Evolutionary conservation across 140 eudicot species (phyloP).

Genomic region (Ambrosia hybrid): DNA sequence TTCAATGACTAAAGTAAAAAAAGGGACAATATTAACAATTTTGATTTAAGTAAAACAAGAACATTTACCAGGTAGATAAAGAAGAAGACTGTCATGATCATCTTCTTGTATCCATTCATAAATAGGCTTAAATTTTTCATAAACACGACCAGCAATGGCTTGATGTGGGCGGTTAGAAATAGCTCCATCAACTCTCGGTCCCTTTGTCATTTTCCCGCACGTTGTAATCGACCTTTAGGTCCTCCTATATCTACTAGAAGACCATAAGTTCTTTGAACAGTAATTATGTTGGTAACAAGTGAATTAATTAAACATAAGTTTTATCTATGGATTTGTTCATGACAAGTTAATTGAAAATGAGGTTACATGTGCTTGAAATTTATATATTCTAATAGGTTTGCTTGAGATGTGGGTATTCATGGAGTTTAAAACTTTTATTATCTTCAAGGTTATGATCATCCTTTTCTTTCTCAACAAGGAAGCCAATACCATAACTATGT

Average conservation of each 20-base stretch:
- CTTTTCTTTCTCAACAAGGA: conserved; percentile 21
- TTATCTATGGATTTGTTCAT: neutral
- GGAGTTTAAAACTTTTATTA: neutral
- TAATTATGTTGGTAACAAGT: neutral
- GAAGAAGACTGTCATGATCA: conserved; percentile 35
- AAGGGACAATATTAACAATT: neutral
- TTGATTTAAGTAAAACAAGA: neutral
- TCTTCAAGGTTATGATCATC: conserved; percentile 4
- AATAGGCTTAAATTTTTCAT: conserved; percentile 55
- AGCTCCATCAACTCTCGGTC: conserved; percentile 8
- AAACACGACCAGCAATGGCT: conserved; percentile 32
- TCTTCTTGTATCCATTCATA: conserved; percentile 57
- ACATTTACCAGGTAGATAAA: no score
- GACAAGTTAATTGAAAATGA: conserved; percentile 6
- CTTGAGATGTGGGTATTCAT: conserved; percentile 12
- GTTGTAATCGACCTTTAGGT: neutral
- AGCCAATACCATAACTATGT: neutral
- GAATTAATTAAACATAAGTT: neutral
- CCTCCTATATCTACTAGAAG: neutral
- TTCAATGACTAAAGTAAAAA: neutral
- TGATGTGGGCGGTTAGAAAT: conserved; percentile 19
- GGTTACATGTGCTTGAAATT: conserved; percentile 23
- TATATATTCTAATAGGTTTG: conserved; percentile 10
- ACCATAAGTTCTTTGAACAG: neutral
- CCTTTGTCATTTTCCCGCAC: conserved; percentile 26